Evolutionary conservation across 495 filamentous ascomycete genomes (phyloP).

Genomic region (Tuber microsphaerosporum): DNA sequence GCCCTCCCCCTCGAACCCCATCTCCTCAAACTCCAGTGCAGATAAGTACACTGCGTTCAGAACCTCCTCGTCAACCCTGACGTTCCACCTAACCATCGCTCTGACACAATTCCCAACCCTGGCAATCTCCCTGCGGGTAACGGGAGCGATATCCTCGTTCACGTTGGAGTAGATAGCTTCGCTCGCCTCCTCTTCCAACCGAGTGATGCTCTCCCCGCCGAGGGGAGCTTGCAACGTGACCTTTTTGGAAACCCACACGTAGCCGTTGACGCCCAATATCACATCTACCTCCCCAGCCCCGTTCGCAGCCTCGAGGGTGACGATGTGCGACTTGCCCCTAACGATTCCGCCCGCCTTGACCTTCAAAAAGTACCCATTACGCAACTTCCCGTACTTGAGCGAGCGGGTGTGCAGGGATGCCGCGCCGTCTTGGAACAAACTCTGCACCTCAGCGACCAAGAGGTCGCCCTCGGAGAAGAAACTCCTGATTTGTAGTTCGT

Average conservation of each 20-base stretch:
- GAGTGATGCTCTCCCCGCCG: constrained; percentile 55
- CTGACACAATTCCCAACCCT: constrained; percentile 70
- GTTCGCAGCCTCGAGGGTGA: constrained; percentile 62
- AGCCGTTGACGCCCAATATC: constrained; percentile 88
- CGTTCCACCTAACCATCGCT: constrained; percentile 69
- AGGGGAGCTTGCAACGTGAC: constrained; percentile 43
- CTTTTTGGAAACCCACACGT: constrained; percentile 82
- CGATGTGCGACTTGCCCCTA: constrained; percentile 72
- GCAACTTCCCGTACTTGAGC: constrained; percentile 86
- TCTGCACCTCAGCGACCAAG: constrained; percentile 84
- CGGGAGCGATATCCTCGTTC: constrained; percentile 70
- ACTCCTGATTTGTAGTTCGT: constrained; percentile 88
- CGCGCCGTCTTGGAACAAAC: constrained; percentile 68
- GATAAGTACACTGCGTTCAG: constrained; percentile 75
- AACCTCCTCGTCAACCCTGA: constrained; percentile 86
- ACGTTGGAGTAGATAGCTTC: constrained; percentile 75
- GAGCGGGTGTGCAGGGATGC: constrained; percentile 82
- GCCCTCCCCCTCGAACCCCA: constrained; percentile 42
- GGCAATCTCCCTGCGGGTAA: constrained; percentile 80
- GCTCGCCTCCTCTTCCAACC: constrained; percentile 71
- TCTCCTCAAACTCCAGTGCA: constrained; percentile 44
- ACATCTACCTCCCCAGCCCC: constrained; percentile 76
- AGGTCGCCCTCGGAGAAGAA: constrained; percentile 90
- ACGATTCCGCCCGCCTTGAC: constrained; percentile 82
- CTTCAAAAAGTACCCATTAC: constrained; percentile 81